A percentile compares a stretch with the other conserved stretches of the same genome.
Evolutionary conservation across 805 yeast species (phyloP).

Genomic region (Wickerhamiella sergipiensis): DNA sequence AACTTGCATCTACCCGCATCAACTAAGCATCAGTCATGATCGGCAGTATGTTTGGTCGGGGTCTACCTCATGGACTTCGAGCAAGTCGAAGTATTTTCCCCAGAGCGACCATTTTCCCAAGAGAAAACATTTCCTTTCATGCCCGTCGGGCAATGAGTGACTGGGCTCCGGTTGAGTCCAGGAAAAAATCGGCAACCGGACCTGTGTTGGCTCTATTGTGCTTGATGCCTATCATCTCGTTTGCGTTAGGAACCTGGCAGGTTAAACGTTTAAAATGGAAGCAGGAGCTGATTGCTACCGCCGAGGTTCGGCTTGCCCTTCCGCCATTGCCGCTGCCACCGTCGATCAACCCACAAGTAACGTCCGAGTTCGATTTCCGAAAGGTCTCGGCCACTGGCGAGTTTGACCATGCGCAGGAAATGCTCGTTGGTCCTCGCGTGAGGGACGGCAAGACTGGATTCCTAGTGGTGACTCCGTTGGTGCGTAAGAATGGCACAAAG

Average conservation of each 20-base stretch:
- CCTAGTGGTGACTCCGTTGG: slow-evolving; percentile 66
- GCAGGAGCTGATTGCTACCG: slow-evolving; percentile 59
- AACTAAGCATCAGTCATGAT: neutral
- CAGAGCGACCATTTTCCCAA: neutral
- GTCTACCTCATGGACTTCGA: neutral
- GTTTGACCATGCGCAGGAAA: slow-evolving; percentile 73
- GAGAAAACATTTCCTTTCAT: neutral
- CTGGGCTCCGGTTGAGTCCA: neutral
- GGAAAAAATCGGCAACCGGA: neutral
- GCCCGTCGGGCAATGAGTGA: neutral
- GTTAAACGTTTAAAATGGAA: slow-evolving; percentile 78
- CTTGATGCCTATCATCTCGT: slow-evolving; percentile 78
- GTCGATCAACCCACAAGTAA: slow-evolving; percentile 40
- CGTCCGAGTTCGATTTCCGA: slow-evolving; percentile 68
- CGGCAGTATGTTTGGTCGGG: neutral
- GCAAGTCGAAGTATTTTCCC: neutral
- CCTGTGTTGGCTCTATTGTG: slow-evolving; percentile 28
- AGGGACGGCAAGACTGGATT: slow-evolving; percentile 66
- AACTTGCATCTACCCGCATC: too few relatives aligned
- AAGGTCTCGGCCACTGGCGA: slow-evolving; percentile 63
- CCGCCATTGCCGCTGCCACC: slow-evolving; percentile 61
- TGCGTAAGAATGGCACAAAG: slow-evolving; percentile 64
- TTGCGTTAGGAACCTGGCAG: slow-evolving; percentile 90
- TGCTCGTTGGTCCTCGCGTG: slow-evolving; percentile 83
- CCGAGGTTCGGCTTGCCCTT: slow-evolving; percentile 68